Base-by-base conservation (phyloP, 495 filamentous ascomycete species). In the Xylaria cubensis region DNA sequence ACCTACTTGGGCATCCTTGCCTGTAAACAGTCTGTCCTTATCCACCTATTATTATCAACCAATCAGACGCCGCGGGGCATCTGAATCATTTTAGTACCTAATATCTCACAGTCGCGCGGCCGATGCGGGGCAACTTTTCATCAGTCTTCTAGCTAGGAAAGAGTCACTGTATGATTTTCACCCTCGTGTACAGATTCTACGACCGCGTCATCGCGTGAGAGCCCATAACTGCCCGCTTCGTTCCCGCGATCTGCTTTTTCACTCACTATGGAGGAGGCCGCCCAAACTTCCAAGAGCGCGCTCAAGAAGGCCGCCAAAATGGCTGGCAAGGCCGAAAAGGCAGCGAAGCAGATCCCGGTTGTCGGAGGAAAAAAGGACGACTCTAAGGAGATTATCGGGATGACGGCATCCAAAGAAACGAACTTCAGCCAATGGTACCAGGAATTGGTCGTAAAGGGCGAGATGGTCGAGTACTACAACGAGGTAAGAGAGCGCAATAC, bases 381-480 rank as follows among this genome's bases (percentile, higher is more conserved):
- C 77, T 39, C 29, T 15, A 71, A 71, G 61, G 82, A 86, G 69
- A 85, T 97, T 73, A 97, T 97, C 76, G 93, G 95, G 75, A 97
- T 98, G 73, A 93, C 93, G 73, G 88, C 90, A 24, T 82, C 85
- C 64, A 98, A 98, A 82, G 87, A 92, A 66, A 89, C 90, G n/a
- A 92, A 97, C 83, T 96, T 99, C 80, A 86, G 93, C 26, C 88
- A 88, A 77, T 98, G 96, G 96, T 99, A 99, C 80, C 93, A 97
- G 81, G 94, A 99, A 81, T 92, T 97, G 50, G 90, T 99, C 50
- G 91, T 92, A 72, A 99, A 99, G 87, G 93, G 93, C 78, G 92
- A 97, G 75, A 91, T 99, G 91, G 89, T 98, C 76, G 93, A 95
- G 64, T 97, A 94, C 86, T 94, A 94, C 74, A 80, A 71, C 51